Conservation (phyloP, 805 yeast species). For the Scheffersomyces stipitis region DNA sequence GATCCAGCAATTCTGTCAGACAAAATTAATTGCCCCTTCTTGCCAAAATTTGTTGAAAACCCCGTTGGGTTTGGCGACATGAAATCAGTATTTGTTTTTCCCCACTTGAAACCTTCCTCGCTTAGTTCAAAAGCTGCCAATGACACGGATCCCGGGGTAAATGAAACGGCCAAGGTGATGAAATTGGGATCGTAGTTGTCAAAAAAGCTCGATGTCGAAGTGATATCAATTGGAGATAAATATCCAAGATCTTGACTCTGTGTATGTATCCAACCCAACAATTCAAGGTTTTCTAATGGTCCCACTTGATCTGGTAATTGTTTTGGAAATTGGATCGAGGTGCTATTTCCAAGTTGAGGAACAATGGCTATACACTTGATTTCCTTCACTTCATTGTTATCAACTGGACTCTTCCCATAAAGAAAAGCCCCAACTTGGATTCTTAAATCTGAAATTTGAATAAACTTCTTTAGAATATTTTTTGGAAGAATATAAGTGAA, state of each 20-base stretch:
- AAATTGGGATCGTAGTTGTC: conserved; percentile 37
- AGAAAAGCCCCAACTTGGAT: conserved; percentile 80
- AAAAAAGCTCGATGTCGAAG: conserved; percentile 50
- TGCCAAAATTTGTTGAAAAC: conserved; percentile 58
- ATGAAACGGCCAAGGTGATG: conserved; percentile 63
- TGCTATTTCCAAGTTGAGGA: conserved; percentile 82
- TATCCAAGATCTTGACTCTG: conserved; percentile 63
- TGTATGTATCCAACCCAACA: conserved; percentile 95
- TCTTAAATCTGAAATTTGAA: conserved; percentile 77
- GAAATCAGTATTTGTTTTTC: conserved; percentile 56
- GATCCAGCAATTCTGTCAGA: conserved; percentile 78
- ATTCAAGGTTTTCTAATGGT: conserved; percentile 51
- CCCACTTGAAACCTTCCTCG: conserved; percentile 79
- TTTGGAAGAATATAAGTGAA: conserved; percentile 79
- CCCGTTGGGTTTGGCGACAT: conserved; percentile 63
- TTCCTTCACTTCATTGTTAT: conserved; percentile 73
- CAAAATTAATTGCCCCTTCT: conserved; percentile 64
- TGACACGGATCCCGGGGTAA: conserved; percentile 83
- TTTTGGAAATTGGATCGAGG: conserved; percentile 61
- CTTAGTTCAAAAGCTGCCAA: conserved; percentile 63
- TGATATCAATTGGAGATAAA: conserved; percentile 70
- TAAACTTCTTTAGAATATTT: conserved; percentile 72
- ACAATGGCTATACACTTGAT: conserved; percentile 70
- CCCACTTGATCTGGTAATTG: conserved; percentile 37
- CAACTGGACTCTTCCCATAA: conserved; percentile 78